Base-by-base conservation (phyloP, 257 asterid genomes). In the Eucommia ulmoides region DNA sequence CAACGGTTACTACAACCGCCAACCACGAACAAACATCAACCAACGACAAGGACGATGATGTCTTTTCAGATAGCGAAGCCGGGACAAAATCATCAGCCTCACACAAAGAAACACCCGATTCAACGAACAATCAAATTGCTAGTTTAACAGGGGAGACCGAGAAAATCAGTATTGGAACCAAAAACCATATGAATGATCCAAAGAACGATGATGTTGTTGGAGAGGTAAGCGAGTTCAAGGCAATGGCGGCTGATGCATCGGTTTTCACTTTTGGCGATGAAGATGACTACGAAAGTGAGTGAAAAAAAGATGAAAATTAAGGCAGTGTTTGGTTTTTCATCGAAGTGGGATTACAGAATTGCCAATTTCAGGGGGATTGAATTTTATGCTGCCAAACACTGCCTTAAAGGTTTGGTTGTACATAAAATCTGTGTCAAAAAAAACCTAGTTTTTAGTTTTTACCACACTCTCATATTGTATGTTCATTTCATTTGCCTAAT, bases 191-290 rank as follows among this genome's bases (percentile, higher is more conserved):
- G n/a, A 55, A 55, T 7, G 92, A 70, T 61, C 59, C 60, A 21
- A 70, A 69, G 65, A 80, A 76, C 60, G 88, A 71, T 56, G 59
- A 26, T 3, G 49, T 33, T 2, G 68, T 19, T 20, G 91, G 71
- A 29, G 79, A 71, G 67, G 83, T 76, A 18, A 89, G 98, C 53
- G 85, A 85, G 56, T 89, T 89, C 85, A 82, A 78, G 56, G 93
- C 74, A 14, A 73, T 89, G 86, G 93, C 94, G 51, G 98, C 98
- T 4, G 98, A 89, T 68, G 98, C 98, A 7, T 89, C 98, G 0
- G 80, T 89, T 45, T 89, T 89, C 46, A 65, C 98, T 23, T 89
- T 89, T 54, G 98, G 96, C 46, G 98, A 89, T 23, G 98, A 89
- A 24, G 98, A 85, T 12, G 98, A 89, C 26, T 68, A 80, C 24